Conservation (phyloP, 257 asterid species). For the Penstemon davidsonii region DNA sequence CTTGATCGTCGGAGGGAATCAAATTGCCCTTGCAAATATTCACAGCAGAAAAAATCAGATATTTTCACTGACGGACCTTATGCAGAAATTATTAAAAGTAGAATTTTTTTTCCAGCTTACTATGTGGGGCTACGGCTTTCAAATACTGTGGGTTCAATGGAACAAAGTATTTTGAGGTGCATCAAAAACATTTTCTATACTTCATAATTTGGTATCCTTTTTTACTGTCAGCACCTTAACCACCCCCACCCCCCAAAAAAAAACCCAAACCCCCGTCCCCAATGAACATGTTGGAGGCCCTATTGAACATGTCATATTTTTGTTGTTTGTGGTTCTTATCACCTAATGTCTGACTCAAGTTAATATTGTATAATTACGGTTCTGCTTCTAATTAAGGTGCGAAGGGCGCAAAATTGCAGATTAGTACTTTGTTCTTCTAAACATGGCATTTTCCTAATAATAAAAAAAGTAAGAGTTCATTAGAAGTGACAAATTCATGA, state of each 20-base stretch:
- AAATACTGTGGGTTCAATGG: background rate
- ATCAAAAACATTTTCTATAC: no score
- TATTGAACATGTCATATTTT: no score
- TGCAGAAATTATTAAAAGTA: background rate
- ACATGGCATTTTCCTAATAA: background rate
- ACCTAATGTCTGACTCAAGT: no score
- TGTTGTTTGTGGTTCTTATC: no score
- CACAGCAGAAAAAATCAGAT: background rate
- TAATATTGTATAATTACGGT: no score
- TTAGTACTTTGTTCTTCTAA: background rate
- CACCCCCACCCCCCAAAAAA: no score
- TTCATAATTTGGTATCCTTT: no score
- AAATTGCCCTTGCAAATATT: background rate
- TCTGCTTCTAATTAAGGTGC: no score
- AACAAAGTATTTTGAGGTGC: background rate
- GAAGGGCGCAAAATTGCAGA: no score
- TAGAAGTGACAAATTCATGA: constrained; percentile 12
- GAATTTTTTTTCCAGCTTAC: background rate
- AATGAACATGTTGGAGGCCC: no score
- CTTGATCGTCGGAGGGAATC: constrained; percentile 15
- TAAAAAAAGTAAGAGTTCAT: background rate
- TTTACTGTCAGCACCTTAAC: no score
- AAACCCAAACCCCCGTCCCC: no score
- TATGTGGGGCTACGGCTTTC: background rate
- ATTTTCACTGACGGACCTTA: background rate